These are phyloP conservation scores for Cotoneaster glaucophyllus DNA, from an alignment of 306 rosid genomes.

Conservation along the genomic window DNA sequence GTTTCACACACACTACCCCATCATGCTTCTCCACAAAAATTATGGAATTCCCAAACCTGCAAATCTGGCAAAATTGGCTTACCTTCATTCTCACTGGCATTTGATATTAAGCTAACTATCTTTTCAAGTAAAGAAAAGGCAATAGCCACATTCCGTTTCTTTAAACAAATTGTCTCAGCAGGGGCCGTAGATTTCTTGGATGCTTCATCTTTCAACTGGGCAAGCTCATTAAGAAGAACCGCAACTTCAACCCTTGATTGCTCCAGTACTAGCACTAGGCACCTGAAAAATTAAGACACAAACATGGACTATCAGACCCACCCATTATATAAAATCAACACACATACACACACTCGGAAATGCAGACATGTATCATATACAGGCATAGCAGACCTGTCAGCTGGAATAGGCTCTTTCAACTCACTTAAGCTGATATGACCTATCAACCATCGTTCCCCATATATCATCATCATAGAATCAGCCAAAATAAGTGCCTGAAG, in stretches of 20 bases:
- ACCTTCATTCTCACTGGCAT: conserved; percentile 62
- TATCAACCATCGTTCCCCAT: conserved; percentile 72
- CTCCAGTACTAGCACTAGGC: conserved; percentile 84
- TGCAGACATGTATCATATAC: not conserved
- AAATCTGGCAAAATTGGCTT: conserved; percentile 1
- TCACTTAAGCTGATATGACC: conserved; percentile 40
- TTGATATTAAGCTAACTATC: conserved; percentile 70
- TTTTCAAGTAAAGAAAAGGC: conserved; percentile 82
- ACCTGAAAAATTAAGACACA: conserved; percentile 42
- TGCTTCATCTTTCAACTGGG: conserved; percentile 79
- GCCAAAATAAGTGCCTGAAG: conserved; percentile 86
- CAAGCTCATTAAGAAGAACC: conserved; percentile 81
- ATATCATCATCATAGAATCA: conserved; percentile 59
- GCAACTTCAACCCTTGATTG: conserved; percentile 95
- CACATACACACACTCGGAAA: not conserved
- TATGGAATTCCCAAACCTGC: not conserved
- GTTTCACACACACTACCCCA: not conserved
- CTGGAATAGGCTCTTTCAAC: conserved; percentile 43
- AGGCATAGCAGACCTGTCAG: conserved; percentile 48
- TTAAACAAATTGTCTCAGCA: conserved; percentile 44
- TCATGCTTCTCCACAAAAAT: not conserved
- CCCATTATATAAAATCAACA: not conserved
- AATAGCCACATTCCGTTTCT: conserved; percentile 63
- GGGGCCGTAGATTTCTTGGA: conserved; percentile 51
- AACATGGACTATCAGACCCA: conserved; percentile 13